Evolutionary conservation across 1,284 basidiomycete genomes (phyloP).

Genomic region (Pisolithus thermaeus): DNA sequence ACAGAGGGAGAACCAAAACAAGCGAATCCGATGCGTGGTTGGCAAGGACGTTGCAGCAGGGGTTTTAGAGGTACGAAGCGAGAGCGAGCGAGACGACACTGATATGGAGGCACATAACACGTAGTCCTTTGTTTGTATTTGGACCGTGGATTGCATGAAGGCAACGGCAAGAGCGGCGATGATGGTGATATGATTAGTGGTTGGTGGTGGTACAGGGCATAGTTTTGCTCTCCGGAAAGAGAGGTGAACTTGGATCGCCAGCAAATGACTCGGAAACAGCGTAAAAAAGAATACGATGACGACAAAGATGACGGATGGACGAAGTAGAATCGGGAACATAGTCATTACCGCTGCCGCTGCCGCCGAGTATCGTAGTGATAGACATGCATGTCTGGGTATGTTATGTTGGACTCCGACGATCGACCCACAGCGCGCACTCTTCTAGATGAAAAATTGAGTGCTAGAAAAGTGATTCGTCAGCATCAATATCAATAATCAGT

Average conservation of each 20-base stretch:
- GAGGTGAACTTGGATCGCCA: no score
- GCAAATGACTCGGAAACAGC: not conserved
- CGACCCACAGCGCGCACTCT: not conserved
- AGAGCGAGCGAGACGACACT: no score
- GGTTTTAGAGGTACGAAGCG: no score
- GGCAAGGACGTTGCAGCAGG: no score
- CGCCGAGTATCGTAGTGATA: not conserved
- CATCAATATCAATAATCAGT: constrained; percentile 3
- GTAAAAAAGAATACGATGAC: not conserved
- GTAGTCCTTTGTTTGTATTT: not conserved
- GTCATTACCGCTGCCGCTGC: not conserved
- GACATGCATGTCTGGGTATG: no score
- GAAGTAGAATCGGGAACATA: no score
- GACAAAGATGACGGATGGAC: not conserved
- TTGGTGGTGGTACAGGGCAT: no score
- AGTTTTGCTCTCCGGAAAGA: no score
- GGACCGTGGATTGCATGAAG: not conserved
- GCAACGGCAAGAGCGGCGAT: not conserved
- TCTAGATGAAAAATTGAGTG: constrained; percentile 35
- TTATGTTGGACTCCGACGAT: no score
- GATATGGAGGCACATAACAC: not conserved
- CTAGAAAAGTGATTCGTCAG: constrained; percentile 18
- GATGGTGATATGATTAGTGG: no score
- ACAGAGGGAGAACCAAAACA: not conserved
- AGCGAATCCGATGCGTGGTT: not conserved